Base-by-base conservation (phyloP, 495 filamentous ascomycete species). In the Corynascus novoguineensis region DNA sequence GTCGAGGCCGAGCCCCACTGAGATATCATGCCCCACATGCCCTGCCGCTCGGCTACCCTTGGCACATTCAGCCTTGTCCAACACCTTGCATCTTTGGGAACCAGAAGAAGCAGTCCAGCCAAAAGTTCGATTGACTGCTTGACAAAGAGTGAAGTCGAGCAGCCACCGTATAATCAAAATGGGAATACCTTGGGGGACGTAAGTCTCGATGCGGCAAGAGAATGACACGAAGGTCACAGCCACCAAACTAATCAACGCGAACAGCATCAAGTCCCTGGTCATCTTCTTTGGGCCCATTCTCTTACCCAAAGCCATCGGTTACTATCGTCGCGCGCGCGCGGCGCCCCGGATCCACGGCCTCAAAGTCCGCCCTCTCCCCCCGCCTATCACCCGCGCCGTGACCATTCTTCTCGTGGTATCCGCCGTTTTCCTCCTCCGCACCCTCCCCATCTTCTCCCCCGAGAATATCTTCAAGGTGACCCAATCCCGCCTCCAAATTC, bases 271-370 rank as follows among this genome's bases (percentile, higher is more conserved):
- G 66, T 87, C 86, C 59, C 78, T 96, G 68, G 73, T 89, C 64
- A 77, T 95, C 69, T 85, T 93, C 75, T 87, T 97, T 70, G 92
- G 82, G 0, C 92, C 92, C n/a, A 72, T 93, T 52, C 69, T 96
- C 58, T 72, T 97, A 48, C 88, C 88, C 31, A 86, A 87, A 50
- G 70, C 81, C 48, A 75, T 96, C 58, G 72, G 71, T 55, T 85
- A 83, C 73, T 92, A 92, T 73, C 85, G 87, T 60, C 74, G 75
- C 37, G 55, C 82, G 2, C 81, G 82, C 61, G 69, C 76, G 35
- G 68, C 73, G 15, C 71, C 77, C 1, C 64, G 60, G 40, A 65
- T 63, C 50, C 66, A 78, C 31, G 72, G 74, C 25, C 74, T 82
- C 47, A 74, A 84, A n/a, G 71, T 88, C 51, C 81, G 78, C 11